Evolutionary conservation across 1,139 yeast genomes (phyloP), one percentile per base, ranked within the genome.

Genomic region (Yamadazyma trypodendri): DNA sequence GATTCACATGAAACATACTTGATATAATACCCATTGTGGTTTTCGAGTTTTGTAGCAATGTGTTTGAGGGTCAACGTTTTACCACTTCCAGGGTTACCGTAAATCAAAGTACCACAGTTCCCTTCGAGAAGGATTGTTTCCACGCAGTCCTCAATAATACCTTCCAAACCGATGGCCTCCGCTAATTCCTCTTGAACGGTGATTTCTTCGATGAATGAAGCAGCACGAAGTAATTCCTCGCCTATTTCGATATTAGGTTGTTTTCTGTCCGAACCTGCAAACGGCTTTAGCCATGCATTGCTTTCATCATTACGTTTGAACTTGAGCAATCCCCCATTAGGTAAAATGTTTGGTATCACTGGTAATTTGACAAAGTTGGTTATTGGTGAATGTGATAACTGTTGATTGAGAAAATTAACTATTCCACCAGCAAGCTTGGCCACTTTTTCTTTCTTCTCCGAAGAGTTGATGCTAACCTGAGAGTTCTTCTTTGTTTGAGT

Each of bases 51-150:
- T 2, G 59, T 45, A 0, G 71, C 55, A 2, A 85, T 54, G 24
- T 71, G 63, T 6, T 67, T 60, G 13, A 81, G 56, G 0, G 83
- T 51, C 2, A 79, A 63, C 0, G 92, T 65, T 55, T 90, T 90
- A 1, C 97, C 97, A 45, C 88, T 74, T 0, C 96, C 97, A 0
- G 87, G 66, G 27, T 81, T 66, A 0, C 97, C 97, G 49, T 79
- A 74, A 0, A 90, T 55, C 37, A 87, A 62, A 1, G 63, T 50
- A 2, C 94, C 88, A 2, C 70, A 50, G 40, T 71, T 68, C 31
- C 64, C 65, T 32, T 81, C 72, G 35, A 72, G 56, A 10, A 66
- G 55, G 9, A 85, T 56, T 1, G 75, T 58, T 10, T 67, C 68
- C 1, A 65, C 53, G 12, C 79, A 55, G n/a, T 68, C 68, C 0